These are phyloP conservation scores for Nepenthes alata DNA, from an alignment of 179 eudicot genomes.

Conservation along the genomic window DNA sequence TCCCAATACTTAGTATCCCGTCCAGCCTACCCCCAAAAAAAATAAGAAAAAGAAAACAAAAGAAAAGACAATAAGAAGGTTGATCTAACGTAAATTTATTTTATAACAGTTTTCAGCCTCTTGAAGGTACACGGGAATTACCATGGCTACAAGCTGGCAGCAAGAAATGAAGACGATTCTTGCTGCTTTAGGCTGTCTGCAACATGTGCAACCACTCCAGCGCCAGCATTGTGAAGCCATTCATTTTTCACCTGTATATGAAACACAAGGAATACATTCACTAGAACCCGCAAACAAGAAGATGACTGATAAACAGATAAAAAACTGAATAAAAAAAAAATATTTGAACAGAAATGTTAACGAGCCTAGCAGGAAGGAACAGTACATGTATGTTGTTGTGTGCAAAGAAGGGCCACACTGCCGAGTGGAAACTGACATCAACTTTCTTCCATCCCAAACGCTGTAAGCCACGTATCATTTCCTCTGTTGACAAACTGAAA, in stretches of 20 bases:
- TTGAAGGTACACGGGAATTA: conserved; percentile 5
- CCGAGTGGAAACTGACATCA: conserved; percentile 94
- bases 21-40: too few species aligned
- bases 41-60: too few species aligned
- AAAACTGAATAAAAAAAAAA: background rate
- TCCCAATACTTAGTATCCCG: too few species aligned
- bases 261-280: conserved; percentile 1
- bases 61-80: too few species aligned
- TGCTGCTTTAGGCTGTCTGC: conserved; percentile 76
- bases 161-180: conserved; percentile 36
- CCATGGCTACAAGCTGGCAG: conserved; percentile 46
- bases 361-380: background rate
- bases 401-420: conserved; percentile 93
- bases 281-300: background rate
- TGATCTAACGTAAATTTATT: too few species aligned
- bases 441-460: conserved; percentile 88
- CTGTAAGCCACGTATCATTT: conserved; percentile 87
- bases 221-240: conserved; percentile 93
- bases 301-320: background rate
- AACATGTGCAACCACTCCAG: conserved; percentile 89
- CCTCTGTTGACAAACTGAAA: conserved; percentile 48
- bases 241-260: conserved; percentile 74
- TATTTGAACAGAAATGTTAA: background rate
- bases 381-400: conserved; percentile 91
- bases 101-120: too few species aligned